Percentiles rank a stretch among this genome's conserved stretches.
Evolutionary conservation across 495 filamentous ascomycete genomes (phyloP).

Genomic region (Penicillium riverlandense): DNA sequence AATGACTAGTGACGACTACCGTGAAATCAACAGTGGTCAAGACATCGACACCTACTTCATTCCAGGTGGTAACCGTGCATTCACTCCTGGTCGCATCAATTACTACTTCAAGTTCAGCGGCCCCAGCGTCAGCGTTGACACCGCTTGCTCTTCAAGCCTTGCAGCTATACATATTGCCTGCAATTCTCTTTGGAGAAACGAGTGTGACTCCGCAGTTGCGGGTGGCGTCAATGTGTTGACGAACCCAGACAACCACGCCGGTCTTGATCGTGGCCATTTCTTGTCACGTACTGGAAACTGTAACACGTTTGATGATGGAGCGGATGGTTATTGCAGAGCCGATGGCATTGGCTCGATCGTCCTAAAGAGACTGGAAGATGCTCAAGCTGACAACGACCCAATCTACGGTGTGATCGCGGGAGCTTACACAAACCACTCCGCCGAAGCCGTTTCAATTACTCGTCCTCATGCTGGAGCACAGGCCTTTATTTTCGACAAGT

Average conservation of each 20-base stretch:
- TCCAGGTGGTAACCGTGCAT: constrained; percentile 80
- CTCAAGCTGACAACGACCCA: constrained; percentile 64
- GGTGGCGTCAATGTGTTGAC: constrained; percentile 78
- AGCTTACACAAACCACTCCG: constrained; percentile 68
- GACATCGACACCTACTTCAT: constrained; percentile 94
- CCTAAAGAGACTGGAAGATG: constrained; percentile 70
- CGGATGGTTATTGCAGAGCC: constrained; percentile 72
- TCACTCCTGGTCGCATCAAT: constrained; percentile 83
- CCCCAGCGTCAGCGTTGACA: constrained; percentile 80
- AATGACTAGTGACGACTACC: constrained; percentile 87
- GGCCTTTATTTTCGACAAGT: constrained; percentile 57
- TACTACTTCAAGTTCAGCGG: constrained; percentile 85
- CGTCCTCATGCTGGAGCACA: constrained; percentile 72
- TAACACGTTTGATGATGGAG: constrained; percentile 69
- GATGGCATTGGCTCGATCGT: constrained; percentile 67
- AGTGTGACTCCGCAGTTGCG: constrained; percentile 78
- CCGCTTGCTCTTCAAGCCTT: constrained; percentile 81
- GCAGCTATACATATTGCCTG: constrained; percentile 82
- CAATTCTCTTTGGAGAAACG: constrained; percentile 70
- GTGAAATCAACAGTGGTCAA: constrained; percentile 83
- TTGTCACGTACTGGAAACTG: constrained; percentile 72
- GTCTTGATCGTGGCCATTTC: constrained; percentile 78
- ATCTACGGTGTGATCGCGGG: constrained; percentile 62
- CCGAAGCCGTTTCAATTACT: constrained; percentile 74
- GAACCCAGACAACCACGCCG: constrained; percentile 79